Evolutionary conservation across 352 stramenopile genomes (phyloP).

Genomic region (Phytopythium boreale): DNA sequence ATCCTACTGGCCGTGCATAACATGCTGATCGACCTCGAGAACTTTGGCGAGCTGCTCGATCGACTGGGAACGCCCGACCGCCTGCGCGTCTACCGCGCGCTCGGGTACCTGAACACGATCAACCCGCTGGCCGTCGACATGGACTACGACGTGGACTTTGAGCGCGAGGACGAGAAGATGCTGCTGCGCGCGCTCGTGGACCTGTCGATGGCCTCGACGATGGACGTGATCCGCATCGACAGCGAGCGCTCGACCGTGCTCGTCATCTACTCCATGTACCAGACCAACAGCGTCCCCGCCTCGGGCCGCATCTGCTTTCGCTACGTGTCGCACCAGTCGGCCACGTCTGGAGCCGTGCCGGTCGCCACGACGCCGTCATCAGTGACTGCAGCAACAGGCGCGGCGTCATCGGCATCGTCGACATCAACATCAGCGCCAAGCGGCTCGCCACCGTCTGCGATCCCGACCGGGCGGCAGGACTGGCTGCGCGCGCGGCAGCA

Average conservation of each 20-base stretch:
- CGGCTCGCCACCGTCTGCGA: too few species aligned
- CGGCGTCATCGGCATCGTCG: not conserved
- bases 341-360: not conserved
- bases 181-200: slow-evolving; percentile 60
- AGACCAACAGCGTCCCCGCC: slow-evolving; percentile 55
- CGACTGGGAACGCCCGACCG: slow-evolving; percentile 39
- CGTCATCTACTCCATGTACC: slow-evolving; percentile 80
- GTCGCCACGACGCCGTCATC: not conserved
- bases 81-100: slow-evolving; percentile 31
- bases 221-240: slow-evolving; percentile 75
- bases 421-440: not conserved
- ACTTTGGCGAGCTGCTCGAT: slow-evolving; percentile 54
- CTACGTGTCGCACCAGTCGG: slow-evolving; percentile 47
- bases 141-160: slow-evolving; percentile 74
- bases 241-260: slow-evolving; percentile 55
- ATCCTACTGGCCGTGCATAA: slow-evolving; percentile 55
- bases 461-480: slow-evolving; percentile 28
- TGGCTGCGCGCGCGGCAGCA: slow-evolving; percentile 38
- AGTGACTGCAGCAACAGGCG: not conserved
- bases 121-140: slow-evolving; percentile 60
- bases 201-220: slow-evolving; percentile 53
- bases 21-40: slow-evolving; percentile 64
- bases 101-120: slow-evolving; percentile 64
- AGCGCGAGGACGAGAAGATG: slow-evolving; percentile 59
- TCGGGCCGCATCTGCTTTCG: slow-evolving; percentile 57